These are phyloP conservation scores for Crepidotus variabilis DNA, from an alignment of 768 basidiomycete genomes.

Conservation along the genomic window DNA sequence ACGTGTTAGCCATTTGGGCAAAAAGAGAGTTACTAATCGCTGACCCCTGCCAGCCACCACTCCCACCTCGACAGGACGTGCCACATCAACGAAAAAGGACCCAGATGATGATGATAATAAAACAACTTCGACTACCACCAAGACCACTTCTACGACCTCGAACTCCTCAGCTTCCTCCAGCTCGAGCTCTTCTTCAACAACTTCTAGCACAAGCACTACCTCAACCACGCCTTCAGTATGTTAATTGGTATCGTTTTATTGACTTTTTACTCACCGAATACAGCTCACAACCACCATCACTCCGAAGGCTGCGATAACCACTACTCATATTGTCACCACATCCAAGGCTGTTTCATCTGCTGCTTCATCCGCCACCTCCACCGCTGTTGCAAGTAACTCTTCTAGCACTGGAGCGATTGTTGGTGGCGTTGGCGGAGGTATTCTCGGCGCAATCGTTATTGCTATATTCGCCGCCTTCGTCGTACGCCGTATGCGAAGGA, in stretches of 20 bases:
- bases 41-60: neutral
- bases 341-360: neutral
- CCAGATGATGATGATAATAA: neutral
- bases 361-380: neutral
- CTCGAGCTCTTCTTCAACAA: conserved; percentile 1
- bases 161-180: conserved; percentile 4
- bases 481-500: conserved; percentile 25
- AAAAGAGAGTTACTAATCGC: neutral
- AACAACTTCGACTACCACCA: neutral
- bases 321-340: neutral
- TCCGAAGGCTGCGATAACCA: neutral
- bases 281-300: neutral
- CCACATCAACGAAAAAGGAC: neutral
- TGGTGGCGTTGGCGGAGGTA: conserved; percentile 24
- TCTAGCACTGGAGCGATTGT: conserved; percentile 21
- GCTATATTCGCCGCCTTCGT: conserved; percentile 20
- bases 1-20: neutral
- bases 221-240: neutral
- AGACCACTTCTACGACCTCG: neutral
- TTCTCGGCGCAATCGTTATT: conserved; percentile 20
- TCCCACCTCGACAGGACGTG: neutral
- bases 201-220: neutral
- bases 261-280: neutral
- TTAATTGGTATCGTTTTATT: neutral
- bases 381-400: conserved; percentile 2